These are phyloP conservation scores for Aphanomyces invadans DNA, from an alignment of 352 stramenopile genomes.

Conservation along the genomic window DNA sequence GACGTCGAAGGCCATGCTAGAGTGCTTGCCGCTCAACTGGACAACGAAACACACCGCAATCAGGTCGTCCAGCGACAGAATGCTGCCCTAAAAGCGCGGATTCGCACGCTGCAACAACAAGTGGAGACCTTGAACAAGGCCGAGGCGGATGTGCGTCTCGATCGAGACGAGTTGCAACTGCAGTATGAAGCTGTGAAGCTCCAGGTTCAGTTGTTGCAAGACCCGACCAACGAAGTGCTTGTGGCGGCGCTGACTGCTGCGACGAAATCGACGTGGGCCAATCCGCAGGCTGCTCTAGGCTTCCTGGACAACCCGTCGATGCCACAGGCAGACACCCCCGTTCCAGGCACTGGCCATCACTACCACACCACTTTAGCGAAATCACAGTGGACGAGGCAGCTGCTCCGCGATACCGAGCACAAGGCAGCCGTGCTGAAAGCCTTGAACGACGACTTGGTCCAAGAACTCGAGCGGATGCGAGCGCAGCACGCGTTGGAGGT, in stretches of 20 bases:
- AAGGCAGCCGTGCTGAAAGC: not conserved
- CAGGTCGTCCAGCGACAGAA: not conserved
- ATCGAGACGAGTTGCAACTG: not conserved
- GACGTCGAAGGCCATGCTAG: not conserved
- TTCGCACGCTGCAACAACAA: not conserved
- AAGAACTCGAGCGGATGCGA: not conserved
- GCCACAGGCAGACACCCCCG: not conserved
- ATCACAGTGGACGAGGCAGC: not conserved
- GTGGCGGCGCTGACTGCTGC: not conserved
- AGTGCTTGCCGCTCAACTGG: not conserved
- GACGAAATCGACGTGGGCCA: not conserved
- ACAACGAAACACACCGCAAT: not conserved
- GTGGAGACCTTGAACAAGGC: not conserved
- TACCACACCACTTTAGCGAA: not conserved
- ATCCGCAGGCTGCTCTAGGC: not conserved
- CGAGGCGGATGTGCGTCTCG: not conserved
- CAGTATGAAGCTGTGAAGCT: not conserved
- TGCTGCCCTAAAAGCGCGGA: not conserved
- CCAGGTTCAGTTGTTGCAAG: not conserved
- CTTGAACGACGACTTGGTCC: not conserved
- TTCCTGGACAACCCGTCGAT: not conserved
- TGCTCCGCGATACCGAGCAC: not conserved
- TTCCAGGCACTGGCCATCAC: not conserved
- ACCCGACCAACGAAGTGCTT: not conserved
- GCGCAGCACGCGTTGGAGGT: not conserved